Conservation (phyloP, 257 asterid species). For the Striga asiatica region DNA sequence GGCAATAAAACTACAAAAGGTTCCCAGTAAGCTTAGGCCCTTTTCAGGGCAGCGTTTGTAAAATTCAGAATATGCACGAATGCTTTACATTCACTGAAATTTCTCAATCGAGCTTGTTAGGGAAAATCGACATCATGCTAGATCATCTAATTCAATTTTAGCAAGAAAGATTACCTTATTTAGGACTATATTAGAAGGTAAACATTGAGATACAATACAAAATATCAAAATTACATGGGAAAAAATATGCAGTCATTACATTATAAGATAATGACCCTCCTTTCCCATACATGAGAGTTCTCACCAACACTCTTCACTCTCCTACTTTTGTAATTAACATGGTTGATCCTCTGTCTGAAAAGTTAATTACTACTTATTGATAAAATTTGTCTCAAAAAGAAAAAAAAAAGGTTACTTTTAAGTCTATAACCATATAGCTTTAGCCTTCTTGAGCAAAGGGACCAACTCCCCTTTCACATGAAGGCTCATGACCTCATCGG, state of each 20-base stretch:
- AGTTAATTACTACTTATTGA: neutral
- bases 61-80: no score
- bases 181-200: neutral
- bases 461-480: neutral
- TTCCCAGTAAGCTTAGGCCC: no score
- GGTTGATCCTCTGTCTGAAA: no score
- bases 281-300: neutral
- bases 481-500: constrained; percentile 1
- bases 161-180: neutral
- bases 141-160: neutral
- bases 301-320: neutral
- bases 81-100: neutral
- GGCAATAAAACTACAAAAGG: no score
- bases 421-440: neutral
- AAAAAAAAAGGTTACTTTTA: no score
- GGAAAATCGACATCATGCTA: neutral
- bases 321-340: neutral
- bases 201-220: neutral
- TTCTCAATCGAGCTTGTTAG: neutral
- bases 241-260: constrained; percentile 8
- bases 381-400: no score
- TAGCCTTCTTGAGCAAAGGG: neutral
- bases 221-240: constrained; percentile 14
- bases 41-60: no score
- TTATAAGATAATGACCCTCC: constrained; percentile 16